Evolutionary conservation across 805 yeast species (phyloP).

Genomic region (Yamadazyma scolyti): DNA sequence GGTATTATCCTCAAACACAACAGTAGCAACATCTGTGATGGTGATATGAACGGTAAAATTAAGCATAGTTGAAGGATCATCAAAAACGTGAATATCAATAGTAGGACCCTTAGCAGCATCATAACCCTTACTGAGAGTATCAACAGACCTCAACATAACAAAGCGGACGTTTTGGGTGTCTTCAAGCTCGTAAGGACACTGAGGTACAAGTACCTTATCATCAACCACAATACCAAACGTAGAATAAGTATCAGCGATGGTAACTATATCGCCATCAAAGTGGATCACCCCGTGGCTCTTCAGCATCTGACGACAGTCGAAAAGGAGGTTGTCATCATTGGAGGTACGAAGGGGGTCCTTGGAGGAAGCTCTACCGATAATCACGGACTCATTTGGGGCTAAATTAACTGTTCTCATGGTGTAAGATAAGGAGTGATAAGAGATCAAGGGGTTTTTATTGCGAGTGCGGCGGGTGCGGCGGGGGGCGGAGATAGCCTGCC

Average conservation of each 20-base stretch:
- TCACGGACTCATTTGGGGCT: not conserved
- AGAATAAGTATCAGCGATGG: conserved; percentile 28
- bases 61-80: conserved; percentile 17
- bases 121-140: no score
- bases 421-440: no score
- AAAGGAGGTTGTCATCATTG: conserved; percentile 24
- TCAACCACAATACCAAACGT: conserved; percentile 39
- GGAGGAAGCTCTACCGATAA: conserved; percentile 27
- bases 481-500: no score
- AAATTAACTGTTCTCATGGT: not conserved
- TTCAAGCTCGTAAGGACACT: conserved; percentile 12
- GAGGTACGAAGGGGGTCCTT: conserved; percentile 23
- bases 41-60: conserved; percentile 14
- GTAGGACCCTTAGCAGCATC: no score
- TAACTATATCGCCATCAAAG: conserved; percentile 15
- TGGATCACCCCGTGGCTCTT: conserved; percentile 30
- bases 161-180: conserved; percentile 32
- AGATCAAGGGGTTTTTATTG: no score
- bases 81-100: no score
- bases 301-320: conserved; percentile 33
- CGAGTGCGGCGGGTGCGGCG: no score
- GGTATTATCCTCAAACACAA: no score
- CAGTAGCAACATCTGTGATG: no score
- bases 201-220: conserved; percentile 19
- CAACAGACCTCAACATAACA: conserved; percentile 26